Evolutionary conservation across 768 basidiomycete genomes (phyloP), one percentile per base, ranked within the genome.

Genomic region (Trametes cinnabarina): DNA sequence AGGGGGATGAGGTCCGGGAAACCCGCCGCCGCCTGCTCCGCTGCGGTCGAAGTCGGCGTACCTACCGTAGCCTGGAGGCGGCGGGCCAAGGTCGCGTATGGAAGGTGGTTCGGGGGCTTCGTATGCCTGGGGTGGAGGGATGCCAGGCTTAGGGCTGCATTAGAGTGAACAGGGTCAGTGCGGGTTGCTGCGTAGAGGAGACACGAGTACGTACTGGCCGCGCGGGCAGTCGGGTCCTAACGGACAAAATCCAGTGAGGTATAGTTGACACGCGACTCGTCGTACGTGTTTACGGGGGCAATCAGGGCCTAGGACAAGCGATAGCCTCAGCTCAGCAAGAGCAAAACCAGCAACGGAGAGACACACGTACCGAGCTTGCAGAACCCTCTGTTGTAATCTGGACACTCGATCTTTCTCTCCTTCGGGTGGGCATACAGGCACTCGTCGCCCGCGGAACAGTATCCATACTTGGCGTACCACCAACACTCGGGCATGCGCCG

Each of bases 381-480:
- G 71, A 98, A 99, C 0, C 97, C 97, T 60, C 96, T 80, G 63
- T 89, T 89, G 72, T 95, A 99, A 71, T 97, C 94, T 37, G 94
- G 94, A 69, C 97, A 99, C 69, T 96, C 94, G 3, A 92, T 85
- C 56, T 86, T 83, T 49, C 94, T 82, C 73, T 94, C 92, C 71
- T 94, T 92, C 12, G 93, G 94, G 69, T 96, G 93, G 15, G 92
- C 92, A 71, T 98, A 99, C 64, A 99, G 78, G 71, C 97, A 99
- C 73, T 98, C 95, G 65, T 96, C 94, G 55, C 97, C 96, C 19
- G 94, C 88, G 23, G 92, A 92, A 72, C 97, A 98, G 73, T 94
- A 98, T 15, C 97, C 97, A 67, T 94, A 95, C 72, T 96, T 97
- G 50, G 92, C 92, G 72, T 87, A 98, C 94, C 94, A 98, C 88